These are phyloP conservation scores for Hypoxylon rickii DNA, from an alignment of 495 filamentous ascomycete genomes.

Conservation along the genomic window DNA sequence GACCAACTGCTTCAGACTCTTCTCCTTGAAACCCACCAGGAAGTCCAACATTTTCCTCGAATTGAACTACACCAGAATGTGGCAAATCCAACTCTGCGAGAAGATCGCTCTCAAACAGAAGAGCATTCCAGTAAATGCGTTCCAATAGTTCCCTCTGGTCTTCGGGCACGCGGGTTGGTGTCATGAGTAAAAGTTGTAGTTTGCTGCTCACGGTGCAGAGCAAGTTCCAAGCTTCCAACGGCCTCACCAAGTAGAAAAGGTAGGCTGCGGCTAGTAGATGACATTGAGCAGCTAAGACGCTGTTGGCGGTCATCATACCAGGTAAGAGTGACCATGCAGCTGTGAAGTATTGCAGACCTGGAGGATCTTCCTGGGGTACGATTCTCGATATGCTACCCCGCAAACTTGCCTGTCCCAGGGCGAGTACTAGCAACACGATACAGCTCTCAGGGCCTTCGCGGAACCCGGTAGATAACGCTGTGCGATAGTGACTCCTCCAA, in stretches of 20 bases:
- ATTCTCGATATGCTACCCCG: slow-evolving; percentile 74
- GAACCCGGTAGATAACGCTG: slow-evolving; percentile 71
- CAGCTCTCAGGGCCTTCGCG: slow-evolving; percentile 80
- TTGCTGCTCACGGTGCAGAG: slow-evolving; percentile 80
- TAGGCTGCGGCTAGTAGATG: slow-evolving; percentile 80
- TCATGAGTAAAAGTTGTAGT: slow-evolving; percentile 74
- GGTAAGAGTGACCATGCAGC: slow-evolving; percentile 79
- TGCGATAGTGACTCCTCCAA: slow-evolving; percentile 76
- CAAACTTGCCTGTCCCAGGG: slow-evolving; percentile 73
- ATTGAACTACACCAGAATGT: slow-evolving; percentile 79
- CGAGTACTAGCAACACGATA: slow-evolving; percentile 76
- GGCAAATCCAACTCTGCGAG: slow-evolving; percentile 80
- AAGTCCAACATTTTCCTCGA: slow-evolving; percentile 78
- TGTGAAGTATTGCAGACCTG: slow-evolving; percentile 78
- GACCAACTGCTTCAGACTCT: slow-evolving; percentile 64
- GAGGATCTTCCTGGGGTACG: slow-evolving; percentile 70
- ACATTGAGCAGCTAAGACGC: slow-evolving; percentile 75
- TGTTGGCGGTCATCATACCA: slow-evolving; percentile 77
- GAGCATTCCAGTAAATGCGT: slow-evolving; percentile 80
- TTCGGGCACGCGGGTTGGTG: slow-evolving; percentile 67
- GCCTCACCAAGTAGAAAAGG: slow-evolving; percentile 79
- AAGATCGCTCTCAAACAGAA: slow-evolving; percentile 81
- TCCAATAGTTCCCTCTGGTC: slow-evolving; percentile 73
- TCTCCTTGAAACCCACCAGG: slow-evolving; percentile 76
- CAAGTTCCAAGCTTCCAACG: slow-evolving; percentile 80